phyloP scores from a whole-genome alignment of 202 grass and related monocot species.

The Brachypodium distachyon region DNA sequence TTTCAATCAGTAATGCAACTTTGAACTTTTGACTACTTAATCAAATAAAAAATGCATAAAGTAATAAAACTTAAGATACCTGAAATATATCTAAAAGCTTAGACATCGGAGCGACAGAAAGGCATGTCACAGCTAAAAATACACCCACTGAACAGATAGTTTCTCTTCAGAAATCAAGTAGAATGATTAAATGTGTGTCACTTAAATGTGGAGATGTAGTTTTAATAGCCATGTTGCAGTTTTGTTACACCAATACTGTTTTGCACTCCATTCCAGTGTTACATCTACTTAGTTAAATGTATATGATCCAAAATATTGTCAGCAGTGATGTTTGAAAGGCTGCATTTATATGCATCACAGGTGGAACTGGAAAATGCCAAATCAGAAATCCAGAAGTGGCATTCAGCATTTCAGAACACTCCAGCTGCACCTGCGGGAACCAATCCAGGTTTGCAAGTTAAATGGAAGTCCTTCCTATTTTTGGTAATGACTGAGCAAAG shows the following conservation, averaged over 20 bases:
- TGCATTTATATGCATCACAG: constrained; percentile 33
- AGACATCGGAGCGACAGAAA: not conserved
- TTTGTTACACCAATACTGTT: not conserved
- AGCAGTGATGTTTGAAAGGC: not conserved
- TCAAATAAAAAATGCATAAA: not conserved
- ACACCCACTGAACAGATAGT: not conserved
- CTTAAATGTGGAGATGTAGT: not conserved
- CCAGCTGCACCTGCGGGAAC: constrained; percentile 53
- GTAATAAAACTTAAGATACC: not conserved
- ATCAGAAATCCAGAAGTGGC: constrained; percentile 94
- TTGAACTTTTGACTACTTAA: not conserved
- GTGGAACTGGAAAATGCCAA: constrained; percentile 65
- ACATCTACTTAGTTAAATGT: not conserved
- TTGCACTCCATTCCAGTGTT: not conserved
- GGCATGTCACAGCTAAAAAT: not conserved
- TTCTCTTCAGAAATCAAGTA: not conserved
- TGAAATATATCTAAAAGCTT: not conserved
- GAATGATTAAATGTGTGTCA: not conserved
- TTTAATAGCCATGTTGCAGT: not conserved
- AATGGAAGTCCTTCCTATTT: constrained; percentile 1
- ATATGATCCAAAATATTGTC: not conserved
- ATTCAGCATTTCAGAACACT: constrained; percentile 80
- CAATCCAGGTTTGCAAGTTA: constrained; percentile 48
- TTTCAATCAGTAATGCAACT: not conserved
- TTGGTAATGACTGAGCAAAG: not conserved